Evolutionary conservation across 2,329 filamentous ascomycete species (phyloP).

Genomic region (Diaporthe nobilis): DNA sequence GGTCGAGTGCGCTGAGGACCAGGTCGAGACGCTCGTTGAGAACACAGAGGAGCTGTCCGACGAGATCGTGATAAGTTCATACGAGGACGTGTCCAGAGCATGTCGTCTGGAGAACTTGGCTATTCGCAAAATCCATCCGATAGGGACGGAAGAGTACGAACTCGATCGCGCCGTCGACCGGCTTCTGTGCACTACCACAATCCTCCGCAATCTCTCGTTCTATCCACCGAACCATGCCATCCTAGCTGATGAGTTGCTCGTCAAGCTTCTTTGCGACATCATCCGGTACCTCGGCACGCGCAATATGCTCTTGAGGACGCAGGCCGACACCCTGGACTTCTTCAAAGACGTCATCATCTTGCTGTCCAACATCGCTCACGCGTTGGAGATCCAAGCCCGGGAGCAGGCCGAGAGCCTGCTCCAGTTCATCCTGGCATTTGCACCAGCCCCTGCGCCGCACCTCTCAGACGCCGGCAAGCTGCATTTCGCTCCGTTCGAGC

Average conservation of each 20-base stretch:
- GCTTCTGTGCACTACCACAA: constrained; percentile 90
- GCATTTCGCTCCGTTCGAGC: constrained; percentile 86
- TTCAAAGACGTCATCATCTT: constrained; percentile 96
- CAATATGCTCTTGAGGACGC: constrained; percentile 85
- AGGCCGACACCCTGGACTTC: constrained; percentile 91
- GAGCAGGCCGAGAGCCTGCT: constrained; percentile 91
- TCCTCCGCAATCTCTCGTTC: constrained; percentile 94
- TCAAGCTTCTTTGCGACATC: constrained; percentile 86
- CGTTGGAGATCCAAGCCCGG: constrained; percentile 84
- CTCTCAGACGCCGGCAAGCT: constrained; percentile 63
- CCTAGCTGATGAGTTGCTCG: constrained; percentile 81
- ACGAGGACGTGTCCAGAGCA: constrained; percentile 89
- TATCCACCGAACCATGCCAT: constrained; percentile 79
- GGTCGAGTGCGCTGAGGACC: constrained; percentile 91
- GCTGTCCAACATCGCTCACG: constrained; percentile 88
- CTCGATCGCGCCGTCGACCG: constrained; percentile 89
- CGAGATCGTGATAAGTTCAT: constrained; percentile 84
- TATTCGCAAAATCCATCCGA: constrained; percentile 79
- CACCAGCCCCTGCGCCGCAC: constrained; percentile 81
- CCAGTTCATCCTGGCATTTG: constrained; percentile 92
- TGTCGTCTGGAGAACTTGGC: constrained; percentile 81
- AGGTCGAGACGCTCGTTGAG: constrained; percentile 87
- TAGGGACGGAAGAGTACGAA: constrained; percentile 84
- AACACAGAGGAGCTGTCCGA: constrained; percentile 89
- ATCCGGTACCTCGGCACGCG: constrained; percentile 91